Evolutionary conservation across 2,329 filamentous ascomycete genomes (phyloP).

Genomic region (Beauveria pseudobassiana): DNA sequence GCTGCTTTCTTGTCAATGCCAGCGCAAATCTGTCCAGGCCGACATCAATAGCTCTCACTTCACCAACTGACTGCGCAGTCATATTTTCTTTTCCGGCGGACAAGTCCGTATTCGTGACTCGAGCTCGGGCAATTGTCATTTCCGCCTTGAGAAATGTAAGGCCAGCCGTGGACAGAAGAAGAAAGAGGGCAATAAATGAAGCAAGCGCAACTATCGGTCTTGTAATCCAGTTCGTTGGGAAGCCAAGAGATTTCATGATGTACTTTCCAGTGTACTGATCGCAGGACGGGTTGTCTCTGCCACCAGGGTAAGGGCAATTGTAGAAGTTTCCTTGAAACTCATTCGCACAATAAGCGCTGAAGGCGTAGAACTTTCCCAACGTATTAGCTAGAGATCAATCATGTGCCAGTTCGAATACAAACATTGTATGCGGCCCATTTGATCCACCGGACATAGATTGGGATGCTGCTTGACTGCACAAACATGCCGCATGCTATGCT

Average conservation of each 20-base stretch:
- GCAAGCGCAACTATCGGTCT: slow-evolving; percentile 57
- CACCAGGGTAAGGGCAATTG: slow-evolving; percentile 58
- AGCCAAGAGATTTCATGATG: slow-evolving; percentile 61
- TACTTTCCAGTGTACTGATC: slow-evolving; percentile 61
- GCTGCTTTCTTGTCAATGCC: slow-evolving; percentile 52
- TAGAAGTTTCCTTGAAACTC: slow-evolving; percentile 69
- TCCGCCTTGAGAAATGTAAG: slow-evolving; percentile 59
- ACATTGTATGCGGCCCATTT: slow-evolving; percentile 59
- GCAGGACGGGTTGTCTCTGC: slow-evolving; percentile 57
- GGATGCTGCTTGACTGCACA: slow-evolving; percentile 64
- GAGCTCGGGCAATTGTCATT: slow-evolving; percentile 60
- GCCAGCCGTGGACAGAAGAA: slow-evolving; percentile 51
- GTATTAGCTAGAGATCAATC: slow-evolving; percentile 14
- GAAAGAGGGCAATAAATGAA: slow-evolving; percentile 57
- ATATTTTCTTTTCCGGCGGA: slow-evolving; percentile 67
- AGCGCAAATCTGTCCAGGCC: slow-evolving; percentile 57
- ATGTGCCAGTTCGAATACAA: slow-evolving; percentile 17
- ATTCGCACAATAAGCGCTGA: slow-evolving; percentile 63
- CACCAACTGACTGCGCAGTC: slow-evolving; percentile 40
- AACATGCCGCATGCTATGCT: slow-evolving; percentile 72
- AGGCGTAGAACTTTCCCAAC: slow-evolving; percentile 52
- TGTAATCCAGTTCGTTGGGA: slow-evolving; percentile 60
- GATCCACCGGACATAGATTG: slow-evolving; percentile 70
- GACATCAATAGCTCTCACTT: slow-evolving; percentile 56
- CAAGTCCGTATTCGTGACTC: slow-evolving; percentile 50